Base-by-base conservation (phyloP, 2,329 filamentous ascomycete species). In the Colletotrichum tanaceti region DNA sequence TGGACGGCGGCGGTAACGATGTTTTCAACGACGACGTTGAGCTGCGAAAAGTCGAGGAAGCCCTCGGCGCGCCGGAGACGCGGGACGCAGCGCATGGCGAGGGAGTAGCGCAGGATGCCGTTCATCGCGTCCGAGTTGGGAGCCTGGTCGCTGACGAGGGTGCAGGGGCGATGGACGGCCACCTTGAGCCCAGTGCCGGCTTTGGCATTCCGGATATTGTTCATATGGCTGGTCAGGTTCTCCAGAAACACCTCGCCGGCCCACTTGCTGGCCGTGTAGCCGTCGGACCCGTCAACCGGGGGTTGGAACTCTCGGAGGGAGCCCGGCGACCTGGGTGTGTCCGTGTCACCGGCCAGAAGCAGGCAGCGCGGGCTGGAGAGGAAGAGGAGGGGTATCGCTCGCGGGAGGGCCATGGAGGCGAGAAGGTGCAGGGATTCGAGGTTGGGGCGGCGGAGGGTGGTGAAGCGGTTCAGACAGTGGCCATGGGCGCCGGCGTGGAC, bases 261-360 rank as follows among this genome's bases (percentile, higher is more conserved):
- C 79, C 78, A 80, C 65, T 79, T 78, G 0, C 75, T 71, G 0
- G 76, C 72, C 5, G 73, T 68, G 63, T 77, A 78, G 5, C 79
- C 78, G n/a, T 78, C 72, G 20, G 71, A 60, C 13, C 74, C 73
- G 59, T 75, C 70, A 1, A 60, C 66, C 0, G 74, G 71, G 73
- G 67, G n/a, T 41, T 58, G 13, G n/a, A n/a, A n/a, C n/a, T 60
- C 5, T 9, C n/a, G 28, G 28, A 28, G 28, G 28, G 28, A 28
- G 28, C 28, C 28, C 28, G 28, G 28, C 28, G 28, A 6, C 28
- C 28, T 28, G 4, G 28, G 28, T 6, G 5, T 28, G 5, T 28
- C 5, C 28, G 28, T 6, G 28, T 28, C 28, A 28, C 28, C 28
- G 4, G 28, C 28, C 28, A 28, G 28, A 6, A 28, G 28, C 28